These are phyloP conservation scores for Acidiella bohemica DNA, from an alignment of 495 filamentous ascomycete genomes.

Conservation along the genomic window DNA sequence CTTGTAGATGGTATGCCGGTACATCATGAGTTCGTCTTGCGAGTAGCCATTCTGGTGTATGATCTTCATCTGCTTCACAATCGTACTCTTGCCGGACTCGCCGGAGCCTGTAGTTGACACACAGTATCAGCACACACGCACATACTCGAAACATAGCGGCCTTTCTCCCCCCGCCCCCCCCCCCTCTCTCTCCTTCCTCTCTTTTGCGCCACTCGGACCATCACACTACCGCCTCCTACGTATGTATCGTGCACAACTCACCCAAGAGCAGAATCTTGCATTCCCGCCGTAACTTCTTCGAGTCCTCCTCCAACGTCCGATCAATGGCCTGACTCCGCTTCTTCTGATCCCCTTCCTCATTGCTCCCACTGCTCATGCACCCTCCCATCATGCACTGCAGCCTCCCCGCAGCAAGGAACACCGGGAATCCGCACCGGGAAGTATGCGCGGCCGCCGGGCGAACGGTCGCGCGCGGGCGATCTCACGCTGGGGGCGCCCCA, in stretches of 20 bases:
- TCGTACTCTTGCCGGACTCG: conserved; percentile 97
- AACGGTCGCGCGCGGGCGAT: too few relatives aligned
- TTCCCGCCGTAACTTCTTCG: conserved; percentile 76
- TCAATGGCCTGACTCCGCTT: conserved; percentile 92
- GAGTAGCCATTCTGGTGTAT: conserved; percentile 97
- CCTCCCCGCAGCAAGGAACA: too few relatives aligned
- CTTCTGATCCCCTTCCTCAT: conserved; percentile 77
- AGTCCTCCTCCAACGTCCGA: conserved; percentile 82
- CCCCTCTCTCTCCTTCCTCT: too few relatives aligned
- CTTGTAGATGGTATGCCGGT: conserved; percentile 93
- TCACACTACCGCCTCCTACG: neutral
- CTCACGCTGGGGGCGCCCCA: too few relatives aligned
- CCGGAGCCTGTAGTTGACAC: conserved; percentile 61
- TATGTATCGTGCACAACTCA: conserved; percentile 33
- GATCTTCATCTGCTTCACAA: conserved; percentile 99
- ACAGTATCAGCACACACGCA: conserved; percentile 13
- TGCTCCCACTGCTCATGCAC: conserved; percentile 67
- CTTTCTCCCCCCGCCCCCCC: too few relatives aligned
- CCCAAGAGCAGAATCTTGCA: conserved; percentile 96
- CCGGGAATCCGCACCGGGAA: too few relatives aligned
- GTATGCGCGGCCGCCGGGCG: too few relatives aligned
- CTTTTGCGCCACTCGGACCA: too few relatives aligned
- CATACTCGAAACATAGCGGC: too few relatives aligned
- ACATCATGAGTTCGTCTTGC: conserved; percentile 76
- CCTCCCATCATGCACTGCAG: conserved; percentile 87